Base-by-base conservation (phyloP, 352 stramenopile genomes). In the Elongisporangium undulatum region DNA sequence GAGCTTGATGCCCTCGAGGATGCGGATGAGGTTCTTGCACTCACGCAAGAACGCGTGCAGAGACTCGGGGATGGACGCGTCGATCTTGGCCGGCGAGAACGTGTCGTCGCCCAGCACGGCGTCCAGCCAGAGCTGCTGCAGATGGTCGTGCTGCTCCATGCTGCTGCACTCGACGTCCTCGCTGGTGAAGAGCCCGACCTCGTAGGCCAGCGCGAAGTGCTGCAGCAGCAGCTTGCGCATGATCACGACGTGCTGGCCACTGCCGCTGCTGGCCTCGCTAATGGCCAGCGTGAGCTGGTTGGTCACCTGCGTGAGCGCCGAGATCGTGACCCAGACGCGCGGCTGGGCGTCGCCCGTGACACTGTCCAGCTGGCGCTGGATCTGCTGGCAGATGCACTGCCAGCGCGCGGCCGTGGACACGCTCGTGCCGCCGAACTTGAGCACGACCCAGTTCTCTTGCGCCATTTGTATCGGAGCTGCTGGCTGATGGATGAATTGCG, bases 391-490 rank as follows among this genome's bases (percentile, higher is more conserved):
- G 58, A 96, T 95, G 64, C 77, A 82, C 34, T 67, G 77, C 86
- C 87, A 96, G 55, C 83, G 83, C 58, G 71, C 71, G 13, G 75
- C 75, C 6, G 83, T 94, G 12, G 85, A 93, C 53, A 96, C 88
- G 62, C 85, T 95, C 41, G 88, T 96, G 69, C 88, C 88, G 53
- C 88, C 88, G 53, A 96, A 96, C 69, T 96, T 96, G 68, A 94
- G 84, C 65, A 96, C 88, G 41, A 95, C 75, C 88, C 88, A 96
- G 34, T 45, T 45, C 34, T 45, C 34, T 45, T 45, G 5, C 34
- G 34, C 34, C 34, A 45, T 45, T 45, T 17, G 0, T 17, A 16
- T 3, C 26, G 64, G 54, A 24, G 52, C 65, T 10, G 60, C 56
- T 23, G 62, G 55, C 3, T 26, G 26, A 17, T 29, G 10, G 17